A percentile compares a stretch with the other conserved stretches of the same genome.
These are phyloP conservation scores for Ascochyta clinopodiicola DNA, from an alignment of 2,329 filamentous ascomycete species.

Conservation along the genomic window DNA sequence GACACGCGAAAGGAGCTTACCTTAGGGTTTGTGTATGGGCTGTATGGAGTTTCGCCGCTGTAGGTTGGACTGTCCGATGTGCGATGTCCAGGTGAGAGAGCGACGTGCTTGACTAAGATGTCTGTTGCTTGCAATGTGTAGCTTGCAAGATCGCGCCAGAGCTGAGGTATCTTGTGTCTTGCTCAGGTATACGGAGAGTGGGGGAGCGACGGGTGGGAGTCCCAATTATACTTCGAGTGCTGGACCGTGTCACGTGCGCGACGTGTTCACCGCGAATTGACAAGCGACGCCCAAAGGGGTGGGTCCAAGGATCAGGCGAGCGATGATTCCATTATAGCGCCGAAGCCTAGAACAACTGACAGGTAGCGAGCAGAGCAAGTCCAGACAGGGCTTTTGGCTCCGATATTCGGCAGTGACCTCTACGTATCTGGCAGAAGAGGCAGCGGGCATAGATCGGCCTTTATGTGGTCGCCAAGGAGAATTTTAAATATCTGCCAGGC, in stretches of 20 bases:
- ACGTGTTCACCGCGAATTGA: neutral
- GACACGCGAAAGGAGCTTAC: neutral
- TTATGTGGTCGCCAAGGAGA: too few relatives aligned
- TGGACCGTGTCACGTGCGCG: conserved; percentile 2
- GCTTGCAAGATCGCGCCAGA: neutral
- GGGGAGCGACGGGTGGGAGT: neutral
- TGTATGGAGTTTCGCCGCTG: neutral
- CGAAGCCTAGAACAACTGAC: neutral
- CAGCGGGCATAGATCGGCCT: too few relatives aligned
- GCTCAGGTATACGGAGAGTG: neutral
- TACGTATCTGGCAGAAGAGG: neutral
- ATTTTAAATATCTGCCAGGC: too few relatives aligned
- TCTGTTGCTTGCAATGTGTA: neutral
- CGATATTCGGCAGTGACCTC: neutral
- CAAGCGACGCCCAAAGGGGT: neutral
- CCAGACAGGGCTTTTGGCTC: neutral
- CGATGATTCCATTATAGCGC: neutral
- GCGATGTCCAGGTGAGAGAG: conserved; percentile 9
- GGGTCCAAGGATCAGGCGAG: neutral
- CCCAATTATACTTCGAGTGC: conserved; percentile 2
- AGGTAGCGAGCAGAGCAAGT: neutral
- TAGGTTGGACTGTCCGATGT: neutral
- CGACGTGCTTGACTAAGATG: neutral
- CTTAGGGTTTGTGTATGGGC: neutral
- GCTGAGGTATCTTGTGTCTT: neutral